Base-by-base conservation (phyloP, 2,329 filamentous ascomycete species). In the Talaromyces sp. region DNA sequence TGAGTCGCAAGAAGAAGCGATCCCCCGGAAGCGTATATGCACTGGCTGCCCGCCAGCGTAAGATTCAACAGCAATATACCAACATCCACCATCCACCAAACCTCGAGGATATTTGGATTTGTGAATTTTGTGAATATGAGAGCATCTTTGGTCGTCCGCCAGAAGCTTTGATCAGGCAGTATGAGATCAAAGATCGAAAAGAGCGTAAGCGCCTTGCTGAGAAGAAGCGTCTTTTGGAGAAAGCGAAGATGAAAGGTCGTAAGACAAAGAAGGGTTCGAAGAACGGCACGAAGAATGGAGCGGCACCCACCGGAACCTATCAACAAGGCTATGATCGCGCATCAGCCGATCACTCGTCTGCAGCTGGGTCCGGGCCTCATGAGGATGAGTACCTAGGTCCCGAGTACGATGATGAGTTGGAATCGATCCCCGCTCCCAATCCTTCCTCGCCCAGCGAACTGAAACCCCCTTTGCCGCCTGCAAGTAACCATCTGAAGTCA, bases 81-180 rank as follows among this genome's bases (percentile, higher is more conserved):
- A 95, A 94, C 70, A 85, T 84, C 56, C 86, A 89, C 64, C 86
- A 89, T 65, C 88, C 89, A 1, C 88, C 89, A 0, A 77, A 75
- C 16, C 70, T 77, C 1, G 88, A 90, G 60, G 90, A 96, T 56
- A 83, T 91, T 46, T 97, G 92, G 90, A 91, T 97, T 42, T 99
- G 94, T 75, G 90, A 97, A 67, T 97, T 97, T 70, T 99, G 94
- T 77, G 94, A 99, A 72, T 99, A 97, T 69, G 93, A 97, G 74
- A 85, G 86, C 47, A 97, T 99, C 45, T 97, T 96, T 70, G 93
- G 93, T n/a, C 82, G 82, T 47, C 89, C 89, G 2, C 94, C 94
- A 0, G 82, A 85, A 63, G 91, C 91, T 45, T 77, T 99, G 49
- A 95, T 97, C 58, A 85, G 90, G 36, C 86, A 91, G 57, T 99